A percentile compares a stretch with the other conserved stretches of the same genome.
phyloP scores from a whole-genome alignment of 805 yeast genomes.

The Kluyveromyces wickerhamii region DNA sequence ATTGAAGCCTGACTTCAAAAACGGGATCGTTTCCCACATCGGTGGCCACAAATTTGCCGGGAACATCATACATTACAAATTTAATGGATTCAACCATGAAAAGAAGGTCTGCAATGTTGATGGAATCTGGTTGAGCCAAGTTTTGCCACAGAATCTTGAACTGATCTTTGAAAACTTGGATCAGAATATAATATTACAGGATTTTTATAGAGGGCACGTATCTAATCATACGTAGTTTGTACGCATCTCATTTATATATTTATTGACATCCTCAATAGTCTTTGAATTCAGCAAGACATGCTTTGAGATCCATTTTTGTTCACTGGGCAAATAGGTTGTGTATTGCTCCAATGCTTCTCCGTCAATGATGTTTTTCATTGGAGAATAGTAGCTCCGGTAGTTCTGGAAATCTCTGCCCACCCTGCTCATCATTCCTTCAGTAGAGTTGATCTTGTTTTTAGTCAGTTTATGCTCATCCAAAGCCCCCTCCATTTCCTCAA shows the following conservation, averaged over 20 bases:
- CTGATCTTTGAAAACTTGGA: slow-evolving; percentile 54
- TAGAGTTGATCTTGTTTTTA: slow-evolving; percentile 2
- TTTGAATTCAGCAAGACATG: slow-evolving; percentile 19
- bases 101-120: slow-evolving; percentile 13
- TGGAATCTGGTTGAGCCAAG: slow-evolving; percentile 71
- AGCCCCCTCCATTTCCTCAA: slow-evolving; percentile 14
- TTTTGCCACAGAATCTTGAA: slow-evolving; percentile 56
- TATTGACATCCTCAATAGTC: slow-evolving; percentile 9
- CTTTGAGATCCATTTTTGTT: slow-evolving; percentile 24
- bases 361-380: slow-evolving; percentile 68
- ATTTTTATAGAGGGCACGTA: slow-evolving; percentile 45
- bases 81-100: slow-evolving; percentile 24
- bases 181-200: slow-evolving; percentile 43
- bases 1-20: slow-evolving; percentile 14
- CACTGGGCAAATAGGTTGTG: slow-evolving; percentile 17
- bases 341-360: slow-evolving; percentile 78
- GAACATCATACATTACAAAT: slow-evolving; percentile 52
- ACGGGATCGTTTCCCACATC: slow-evolving; percentile 63
- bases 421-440: slow-evolving; percentile 30
- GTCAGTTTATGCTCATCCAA: slow-evolving; percentile 6
- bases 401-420: slow-evolving; percentile 60
- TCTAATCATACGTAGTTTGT: slow-evolving; percentile 19
- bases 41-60: slow-evolving; percentile 90
- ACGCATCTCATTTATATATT: slow-evolving; percentile 22
- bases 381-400: slow-evolving; percentile 76